A percentile compares a stretch with the other conserved stretches of the same genome.
Evolutionary conservation across 2,329 filamentous ascomycete species (phyloP).

Genomic region (Aspergillus sp.): DNA sequence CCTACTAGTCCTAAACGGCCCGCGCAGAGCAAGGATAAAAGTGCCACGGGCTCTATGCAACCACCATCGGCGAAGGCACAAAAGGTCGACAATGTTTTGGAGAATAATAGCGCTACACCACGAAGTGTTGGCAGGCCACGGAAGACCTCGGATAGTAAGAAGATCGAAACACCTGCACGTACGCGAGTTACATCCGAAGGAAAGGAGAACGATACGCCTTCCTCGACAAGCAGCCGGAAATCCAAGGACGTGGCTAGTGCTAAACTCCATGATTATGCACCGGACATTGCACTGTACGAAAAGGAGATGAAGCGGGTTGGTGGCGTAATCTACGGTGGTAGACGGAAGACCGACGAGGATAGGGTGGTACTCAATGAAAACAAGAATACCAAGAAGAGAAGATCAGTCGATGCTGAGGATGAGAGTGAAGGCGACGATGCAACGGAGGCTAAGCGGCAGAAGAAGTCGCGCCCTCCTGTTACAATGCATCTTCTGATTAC

Average conservation of each 20-base stretch:
- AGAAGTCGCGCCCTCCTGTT: slow-evolving; percentile 59
- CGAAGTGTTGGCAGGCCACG: slow-evolving; percentile 22
- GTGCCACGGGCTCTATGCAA: slow-evolving; percentile 15
- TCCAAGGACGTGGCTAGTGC: slow-evolving; percentile 83
- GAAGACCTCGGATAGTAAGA: slow-evolving; percentile 22
- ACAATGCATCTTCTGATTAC: slow-evolving; percentile 76
- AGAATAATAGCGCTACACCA: slow-evolving; percentile 19
- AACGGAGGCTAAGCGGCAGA: slow-evolving; percentile 59
- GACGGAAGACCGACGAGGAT: slow-evolving; percentile 41
- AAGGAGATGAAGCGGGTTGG: slow-evolving; percentile 84
- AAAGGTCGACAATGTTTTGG: slow-evolving; percentile 14
- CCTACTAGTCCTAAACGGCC: slow-evolving; percentile 15
- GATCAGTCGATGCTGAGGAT: slow-evolving; percentile 43
- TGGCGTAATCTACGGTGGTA: slow-evolving; percentile 58
- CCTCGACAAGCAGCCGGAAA: slow-evolving; percentile 70
- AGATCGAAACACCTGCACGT: slow-evolving; percentile 50
- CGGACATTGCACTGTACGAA: slow-evolving; percentile 85
- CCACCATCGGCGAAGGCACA: slow-evolving; percentile 12
- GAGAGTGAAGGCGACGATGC: slow-evolving; percentile 49
- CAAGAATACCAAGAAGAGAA: slow-evolving; percentile 39
- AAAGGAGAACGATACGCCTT: slow-evolving; percentile 82
- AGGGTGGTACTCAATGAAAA: slow-evolving; percentile 23
- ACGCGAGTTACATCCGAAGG: slow-evolving; percentile 51
- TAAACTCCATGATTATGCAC: slow-evolving; percentile 69
- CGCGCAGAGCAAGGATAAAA: slow-evolving; percentile 35